A percentile compares a stretch with the other conserved stretches of the same genome.
Conservation (phyloP, 495 filamentous ascomycete genomes). For the Platismatia glauca region DNA sequence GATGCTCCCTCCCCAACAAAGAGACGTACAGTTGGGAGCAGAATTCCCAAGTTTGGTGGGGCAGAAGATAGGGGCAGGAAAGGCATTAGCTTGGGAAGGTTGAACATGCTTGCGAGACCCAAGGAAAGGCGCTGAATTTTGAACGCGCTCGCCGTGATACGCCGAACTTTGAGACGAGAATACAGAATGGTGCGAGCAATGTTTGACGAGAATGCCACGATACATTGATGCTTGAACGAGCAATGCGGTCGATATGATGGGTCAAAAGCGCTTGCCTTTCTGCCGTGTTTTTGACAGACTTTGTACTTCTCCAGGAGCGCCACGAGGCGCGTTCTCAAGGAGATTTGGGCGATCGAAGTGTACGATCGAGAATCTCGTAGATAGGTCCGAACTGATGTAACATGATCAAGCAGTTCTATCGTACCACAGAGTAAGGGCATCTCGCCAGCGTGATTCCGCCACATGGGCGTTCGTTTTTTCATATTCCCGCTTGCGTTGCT, state of each 20-base stretch:
- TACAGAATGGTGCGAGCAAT: not conserved
- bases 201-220: not conserved
- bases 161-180: not conserved
- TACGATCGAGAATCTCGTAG: not conserved
- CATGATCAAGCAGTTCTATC: too few relatives aligned
- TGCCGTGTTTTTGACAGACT: not conserved
- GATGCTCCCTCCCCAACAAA: conserved; percentile 27
- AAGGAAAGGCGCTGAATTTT: conserved; percentile 30
- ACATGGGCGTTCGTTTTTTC: too few relatives aligned
- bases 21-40: conserved; percentile 28
- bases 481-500: too few relatives aligned
- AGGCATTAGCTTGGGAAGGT: conserved; percentile 38
- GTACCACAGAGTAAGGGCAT: too few relatives aligned
- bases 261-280: not conserved
- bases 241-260: not conserved
- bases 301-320: not conserved
- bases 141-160: not conserved
- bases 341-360: not conserved
- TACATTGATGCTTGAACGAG: not conserved
- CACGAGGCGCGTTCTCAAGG: not conserved
- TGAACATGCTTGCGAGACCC: conserved; percentile 45
- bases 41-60: conserved; percentile 31
- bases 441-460: too few relatives aligned
- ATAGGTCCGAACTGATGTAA: not conserved
- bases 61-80: conserved; percentile 29